Percentiles rank a stretch among this genome's conserved stretches.
Evolutionary conservation across 768 basidiomycete species (phyloP).

Genomic region (Russula brevipes): DNA sequence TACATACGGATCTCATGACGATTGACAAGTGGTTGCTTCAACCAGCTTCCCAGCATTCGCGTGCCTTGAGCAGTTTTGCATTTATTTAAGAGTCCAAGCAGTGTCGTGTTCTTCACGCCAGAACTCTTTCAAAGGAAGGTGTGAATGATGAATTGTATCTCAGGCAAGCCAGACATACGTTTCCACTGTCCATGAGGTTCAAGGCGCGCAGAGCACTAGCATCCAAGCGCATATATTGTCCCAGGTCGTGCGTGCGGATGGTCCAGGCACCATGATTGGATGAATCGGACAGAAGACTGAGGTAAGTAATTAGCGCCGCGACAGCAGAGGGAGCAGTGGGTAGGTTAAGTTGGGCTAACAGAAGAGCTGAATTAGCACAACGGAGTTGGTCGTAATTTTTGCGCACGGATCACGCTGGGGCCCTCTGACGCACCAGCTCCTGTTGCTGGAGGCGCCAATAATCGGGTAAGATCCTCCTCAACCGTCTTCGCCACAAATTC

Average conservation of each 20-base stretch:
- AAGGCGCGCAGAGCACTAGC: slow-evolving; percentile 90
- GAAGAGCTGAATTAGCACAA: not conserved
- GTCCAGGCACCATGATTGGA: slow-evolving; percentile 76
- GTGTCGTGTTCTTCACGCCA: slow-evolving; percentile 73
- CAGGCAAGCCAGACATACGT: slow-evolving; percentile 32
- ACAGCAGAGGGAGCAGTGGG: slow-evolving; percentile 76
- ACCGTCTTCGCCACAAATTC: slow-evolving; percentile 53
- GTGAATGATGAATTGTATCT: not conserved
- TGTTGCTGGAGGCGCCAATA: slow-evolving; percentile 4
- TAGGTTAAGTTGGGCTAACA: slow-evolving; percentile 69
- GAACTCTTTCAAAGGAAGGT: slow-evolving; percentile 39
- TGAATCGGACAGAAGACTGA: slow-evolving; percentile 71
- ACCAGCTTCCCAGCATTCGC: slow-evolving; percentile 81
- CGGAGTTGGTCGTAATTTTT: not conserved
- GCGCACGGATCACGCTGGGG: slow-evolving; percentile 12
- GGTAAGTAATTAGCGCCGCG: slow-evolving; percentile 76
- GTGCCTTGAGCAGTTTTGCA: slow-evolving; percentile 96
- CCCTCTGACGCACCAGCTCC: slow-evolving; percentile 7
- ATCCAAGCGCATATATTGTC: slow-evolving; percentile 94
- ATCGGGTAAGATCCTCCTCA: slow-evolving; percentile 24
- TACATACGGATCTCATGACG: slow-evolving; percentile 82
- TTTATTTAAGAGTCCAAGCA: slow-evolving; percentile 87
- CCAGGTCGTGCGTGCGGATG: slow-evolving; percentile 81
- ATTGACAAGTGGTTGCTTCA: slow-evolving; percentile 94
- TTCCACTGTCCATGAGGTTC: slow-evolving; percentile 64